These are phyloP conservation scores for Diplodia seriata DNA, from an alignment of 2,329 filamentous ascomycete genomes.

Conservation along the genomic window DNA sequence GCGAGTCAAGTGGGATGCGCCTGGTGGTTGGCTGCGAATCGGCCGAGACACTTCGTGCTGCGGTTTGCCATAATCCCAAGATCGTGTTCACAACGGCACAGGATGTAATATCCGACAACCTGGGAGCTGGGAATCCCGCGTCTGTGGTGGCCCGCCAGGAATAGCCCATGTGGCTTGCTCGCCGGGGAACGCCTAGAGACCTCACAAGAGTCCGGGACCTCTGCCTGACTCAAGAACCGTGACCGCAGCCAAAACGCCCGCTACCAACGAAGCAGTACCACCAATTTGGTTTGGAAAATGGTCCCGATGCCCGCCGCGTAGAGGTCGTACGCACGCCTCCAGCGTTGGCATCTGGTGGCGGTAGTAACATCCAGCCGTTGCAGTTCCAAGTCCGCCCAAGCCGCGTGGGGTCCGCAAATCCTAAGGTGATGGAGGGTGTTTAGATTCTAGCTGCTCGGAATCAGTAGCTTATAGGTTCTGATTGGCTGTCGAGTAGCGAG, in stretches of 20 bases:
- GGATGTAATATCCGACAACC: conserved; percentile 13
- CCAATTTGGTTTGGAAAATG: conserved; percentile 22
- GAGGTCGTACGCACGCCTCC: conserved; percentile 2
- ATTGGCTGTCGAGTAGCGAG: conserved; percentile 7
- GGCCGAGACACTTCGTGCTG: conserved; percentile 15
- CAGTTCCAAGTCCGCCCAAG: not conserved
- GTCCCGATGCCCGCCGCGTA: conserved; percentile 3
- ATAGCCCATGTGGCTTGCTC: conserved; percentile 11
- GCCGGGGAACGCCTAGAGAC: not conserved
- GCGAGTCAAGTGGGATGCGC: not conserved
- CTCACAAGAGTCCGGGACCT: conserved; percentile 6
- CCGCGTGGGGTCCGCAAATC: conserved; percentile 19
- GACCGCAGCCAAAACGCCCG: conserved; percentile 11
- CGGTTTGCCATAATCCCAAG: conserved; percentile 16
- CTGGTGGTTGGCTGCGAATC: conserved; percentile 15
- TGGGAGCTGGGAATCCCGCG: conserved; percentile 13
- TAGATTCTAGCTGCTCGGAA: not conserved
- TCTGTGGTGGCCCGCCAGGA: not conserved
- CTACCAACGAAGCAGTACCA: conserved; percentile 5
- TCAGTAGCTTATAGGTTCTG: not conserved
- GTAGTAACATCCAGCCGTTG: conserved; percentile 11
- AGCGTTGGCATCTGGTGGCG: conserved; percentile 1
- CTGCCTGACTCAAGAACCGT: conserved; percentile 17
- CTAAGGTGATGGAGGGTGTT: not conserved
- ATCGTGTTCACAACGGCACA: not conserved